Evolutionary conservation across 768 basidiomycete genomes (phyloP).

Genomic region (Agaricus sinodeliciosus): DNA sequence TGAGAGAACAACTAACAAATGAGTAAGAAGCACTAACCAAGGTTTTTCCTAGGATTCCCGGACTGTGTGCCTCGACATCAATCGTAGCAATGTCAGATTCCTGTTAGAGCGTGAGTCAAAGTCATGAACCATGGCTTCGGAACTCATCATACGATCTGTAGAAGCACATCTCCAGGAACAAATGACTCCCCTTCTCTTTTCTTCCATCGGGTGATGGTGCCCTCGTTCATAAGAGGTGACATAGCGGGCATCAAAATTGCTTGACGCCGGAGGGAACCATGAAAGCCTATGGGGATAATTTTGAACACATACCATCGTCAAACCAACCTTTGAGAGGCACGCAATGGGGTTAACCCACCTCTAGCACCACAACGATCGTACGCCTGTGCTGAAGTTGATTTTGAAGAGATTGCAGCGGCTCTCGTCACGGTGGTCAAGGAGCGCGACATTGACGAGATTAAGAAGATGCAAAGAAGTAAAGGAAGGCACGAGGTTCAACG

Average conservation of each 20-base stretch:
- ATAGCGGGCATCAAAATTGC: constrained; percentile 78
- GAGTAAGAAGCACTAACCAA: constrained; percentile 45
- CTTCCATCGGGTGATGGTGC: constrained; percentile 88
- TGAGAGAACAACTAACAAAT: constrained; percentile 41
- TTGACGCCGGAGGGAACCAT: constrained; percentile 12
- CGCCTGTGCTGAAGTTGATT: neutral
- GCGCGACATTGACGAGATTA: constrained; percentile 1
- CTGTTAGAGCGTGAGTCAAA: constrained; percentile 28
- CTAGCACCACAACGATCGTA: constrained; percentile 1
- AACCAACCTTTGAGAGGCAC: neutral
- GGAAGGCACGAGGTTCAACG: neutral
- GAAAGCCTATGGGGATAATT: constrained; percentile 8
- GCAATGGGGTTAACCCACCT: neutral
- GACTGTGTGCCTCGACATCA: constrained; percentile 97
- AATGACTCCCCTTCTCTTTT: constrained; percentile 80
- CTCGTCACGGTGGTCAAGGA: constrained; percentile 8
- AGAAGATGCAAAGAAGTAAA: neutral
- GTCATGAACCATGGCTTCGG: neutral
- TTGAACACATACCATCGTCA: neutral
- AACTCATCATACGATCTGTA: constrained; percentile 70
- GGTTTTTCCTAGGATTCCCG: constrained; percentile 92
- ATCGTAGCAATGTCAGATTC: constrained; percentile 96
- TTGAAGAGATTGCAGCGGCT: constrained; percentile 1
- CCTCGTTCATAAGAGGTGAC: constrained; percentile 97
- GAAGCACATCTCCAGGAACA: constrained; percentile 72